Evolutionary conservation across 306 rosid species (phyloP), one percentile per base, ranked within the genome.

Genomic region (Dryas drummondii): DNA sequence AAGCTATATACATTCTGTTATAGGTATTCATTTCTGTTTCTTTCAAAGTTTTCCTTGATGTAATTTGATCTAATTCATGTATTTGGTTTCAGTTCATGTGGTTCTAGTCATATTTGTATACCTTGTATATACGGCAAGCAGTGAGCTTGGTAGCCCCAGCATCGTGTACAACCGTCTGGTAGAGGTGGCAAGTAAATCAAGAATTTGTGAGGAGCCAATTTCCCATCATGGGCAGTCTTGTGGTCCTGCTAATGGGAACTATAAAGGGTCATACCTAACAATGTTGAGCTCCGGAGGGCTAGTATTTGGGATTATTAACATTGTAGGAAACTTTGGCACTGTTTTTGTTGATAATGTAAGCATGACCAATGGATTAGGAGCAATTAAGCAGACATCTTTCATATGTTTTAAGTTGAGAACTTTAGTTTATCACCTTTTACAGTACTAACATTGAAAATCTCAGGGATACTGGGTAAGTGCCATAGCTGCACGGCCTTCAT

Each of bases 381-480:
- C n/a, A 47, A 70, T 51, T 9, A 50, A 26, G 15, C 48, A 69
- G 70, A 65, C 58, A 56, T 66, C 16, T 46, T 74, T 16, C 59
- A 58, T 45, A 45, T 69, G 40, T 74, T 70, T 77, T 47, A 0
- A 55, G 15, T 72, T 71, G 15, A 62, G n/a, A 78, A 10, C 37
- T 55, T 55, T 40, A 14, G 9, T 57, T 15, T 42, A 13, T 12
- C 66, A 52, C n/a, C 7, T 6, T 49, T n/a, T 41, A 41, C 47
- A 37, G 37, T 32, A 47, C 53, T 69, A 15, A 22, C 85, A 61
- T 60, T 64, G 49, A 80, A 53, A 81, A 66, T 64, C 74, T 56
- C 70, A 94, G 98, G 98, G 98, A 73, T 94, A 94, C 78, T 94
- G 98, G 98, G 90, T 91, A 79, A 94, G 98, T 68, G 98, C 98